Percentiles rank a stretch among this genome's conserved stretches.
Evolutionary conservation across 2,329 filamentous ascomycete species (phyloP).

Genomic region (Sclerotinia minor): DNA sequence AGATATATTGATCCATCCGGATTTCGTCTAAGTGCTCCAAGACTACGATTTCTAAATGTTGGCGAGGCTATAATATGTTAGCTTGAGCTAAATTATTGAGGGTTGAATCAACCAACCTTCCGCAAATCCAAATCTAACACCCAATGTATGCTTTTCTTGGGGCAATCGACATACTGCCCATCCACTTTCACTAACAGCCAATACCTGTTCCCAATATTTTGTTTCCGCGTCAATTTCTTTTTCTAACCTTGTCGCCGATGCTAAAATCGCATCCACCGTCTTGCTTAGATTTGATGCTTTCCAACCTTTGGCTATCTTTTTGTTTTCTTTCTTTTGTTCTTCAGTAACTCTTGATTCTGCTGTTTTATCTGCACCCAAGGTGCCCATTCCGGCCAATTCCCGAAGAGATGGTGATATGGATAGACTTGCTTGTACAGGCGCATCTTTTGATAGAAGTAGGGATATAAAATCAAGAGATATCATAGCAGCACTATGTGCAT

Average conservation of each 20-base stretch:
- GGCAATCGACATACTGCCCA: conserved; percentile 84
- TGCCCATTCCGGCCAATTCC: conserved; percentile 70
- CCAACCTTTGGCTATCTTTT: conserved; percentile 65
- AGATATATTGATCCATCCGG: conserved; percentile 74
- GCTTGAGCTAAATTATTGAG: conserved; percentile 26
- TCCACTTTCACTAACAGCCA: conserved; percentile 76
- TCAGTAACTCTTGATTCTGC: conserved; percentile 60
- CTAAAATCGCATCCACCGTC: conserved; percentile 70
- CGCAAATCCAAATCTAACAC: conserved; percentile 85
- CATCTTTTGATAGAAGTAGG: conserved; percentile 77
- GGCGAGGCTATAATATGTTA: conserved; percentile 50
- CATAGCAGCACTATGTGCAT: conserved; percentile 61
- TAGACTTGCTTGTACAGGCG: conserved; percentile 65
- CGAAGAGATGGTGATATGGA: conserved; percentile 73
- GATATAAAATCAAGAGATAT: conserved; percentile 81
- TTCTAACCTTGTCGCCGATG: conserved; percentile 70
- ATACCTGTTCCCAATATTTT: conserved; percentile 84
- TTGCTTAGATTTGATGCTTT: conserved; percentile 74
- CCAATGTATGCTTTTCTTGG: conserved; percentile 69
- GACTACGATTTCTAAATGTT: conserved; percentile 66
- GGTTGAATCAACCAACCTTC: conserved; percentile 49
- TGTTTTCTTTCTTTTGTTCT: conserved; percentile 56
- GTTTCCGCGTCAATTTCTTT: conserved; percentile 78
- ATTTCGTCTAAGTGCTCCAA: conserved; percentile 74
- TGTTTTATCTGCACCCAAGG: conserved; percentile 67